These are phyloP conservation scores for Penicillium sp. DNA, from an alignment of 2,329 filamentous ascomycete genomes.

Conservation along the genomic window DNA sequence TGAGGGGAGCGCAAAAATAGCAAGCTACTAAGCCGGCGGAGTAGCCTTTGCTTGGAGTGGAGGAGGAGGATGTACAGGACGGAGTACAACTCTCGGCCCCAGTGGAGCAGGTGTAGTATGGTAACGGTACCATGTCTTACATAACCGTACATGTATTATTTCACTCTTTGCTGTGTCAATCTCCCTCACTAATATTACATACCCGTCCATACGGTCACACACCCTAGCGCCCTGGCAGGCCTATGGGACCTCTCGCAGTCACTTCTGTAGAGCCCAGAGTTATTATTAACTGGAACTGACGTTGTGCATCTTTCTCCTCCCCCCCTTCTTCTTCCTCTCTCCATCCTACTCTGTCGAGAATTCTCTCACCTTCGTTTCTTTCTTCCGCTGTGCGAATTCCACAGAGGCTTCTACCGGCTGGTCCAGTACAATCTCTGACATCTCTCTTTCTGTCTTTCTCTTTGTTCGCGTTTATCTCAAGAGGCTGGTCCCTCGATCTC, in stretches of 20 bases:
- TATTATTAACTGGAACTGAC: conserved; percentile 25
- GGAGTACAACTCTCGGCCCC: neutral
- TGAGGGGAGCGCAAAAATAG: neutral
- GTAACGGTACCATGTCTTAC: neutral
- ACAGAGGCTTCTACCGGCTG: conserved; percentile 40
- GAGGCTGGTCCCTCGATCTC: conserved; percentile 45
- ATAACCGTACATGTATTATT: neutral
- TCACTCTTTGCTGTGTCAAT: too few relatives aligned
- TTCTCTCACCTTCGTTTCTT: conserved; percentile 32
- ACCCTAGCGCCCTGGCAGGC: too few relatives aligned
- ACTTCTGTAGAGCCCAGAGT: too few relatives aligned
- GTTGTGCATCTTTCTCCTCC: conserved; percentile 20
- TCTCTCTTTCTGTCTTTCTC: conserved; percentile 35
- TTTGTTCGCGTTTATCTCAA: conserved; percentile 23
- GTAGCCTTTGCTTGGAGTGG: neutral
- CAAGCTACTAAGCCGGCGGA: neutral
- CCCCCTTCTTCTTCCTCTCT: conserved; percentile 14
- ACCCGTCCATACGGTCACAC: neutral
- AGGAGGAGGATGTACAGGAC: too few relatives aligned
- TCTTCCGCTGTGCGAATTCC: conserved; percentile 40
- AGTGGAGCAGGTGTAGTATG: neutral
- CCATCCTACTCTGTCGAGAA: conserved; percentile 14
- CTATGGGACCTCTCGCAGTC: too few relatives aligned
- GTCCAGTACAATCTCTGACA: conserved; percentile 37
- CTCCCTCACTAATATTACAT: too few relatives aligned